Conservation (phyloP, 495 filamentous ascomycete genomes). For the Penicillium longicatenatum region DNA sequence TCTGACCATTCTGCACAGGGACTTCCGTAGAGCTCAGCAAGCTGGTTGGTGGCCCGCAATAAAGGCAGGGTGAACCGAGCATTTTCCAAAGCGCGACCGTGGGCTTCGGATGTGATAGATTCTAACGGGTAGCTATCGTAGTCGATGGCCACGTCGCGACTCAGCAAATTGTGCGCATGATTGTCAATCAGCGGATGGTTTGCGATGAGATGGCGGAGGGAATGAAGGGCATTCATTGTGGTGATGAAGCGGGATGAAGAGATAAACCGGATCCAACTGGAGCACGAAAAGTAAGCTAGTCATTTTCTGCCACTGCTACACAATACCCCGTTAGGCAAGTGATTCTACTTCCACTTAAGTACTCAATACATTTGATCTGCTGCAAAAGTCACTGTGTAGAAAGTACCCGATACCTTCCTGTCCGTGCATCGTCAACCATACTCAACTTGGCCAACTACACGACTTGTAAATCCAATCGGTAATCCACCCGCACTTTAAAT, state of each 20-base stretch:
- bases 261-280: not conserved
- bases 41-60: slow-evolving; percentile 68
- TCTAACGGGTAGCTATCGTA: slow-evolving; percentile 46
- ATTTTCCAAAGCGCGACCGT: slow-evolving; percentile 64
- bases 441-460: slow-evolving; percentile 23
- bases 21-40: slow-evolving; percentile 63
- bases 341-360: not conserved
- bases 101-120: slow-evolving; percentile 74
- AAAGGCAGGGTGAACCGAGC: slow-evolving; percentile 64
- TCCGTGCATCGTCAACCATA: slow-evolving; percentile 14
- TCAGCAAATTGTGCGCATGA: slow-evolving; percentile 80
- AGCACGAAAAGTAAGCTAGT: not conserved
- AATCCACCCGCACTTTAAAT: not conserved
- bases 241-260: slow-evolving; percentile 3
- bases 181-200: slow-evolving; percentile 82
- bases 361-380: not conserved
- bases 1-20: slow-evolving; percentile 58
- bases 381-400: not conserved
- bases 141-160: slow-evolving; percentile 32
- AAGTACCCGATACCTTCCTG: not conserved
- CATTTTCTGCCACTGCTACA: not conserved
- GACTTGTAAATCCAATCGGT: not conserved
- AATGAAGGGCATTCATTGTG: slow-evolving; percentile 34
- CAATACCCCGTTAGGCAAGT: not conserved
- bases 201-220: slow-evolving; percentile 54